phyloP scores from a whole-genome alignment of 2,329 filamentous ascomycete species.

The Penicillium fuscoglaucum region DNA sequence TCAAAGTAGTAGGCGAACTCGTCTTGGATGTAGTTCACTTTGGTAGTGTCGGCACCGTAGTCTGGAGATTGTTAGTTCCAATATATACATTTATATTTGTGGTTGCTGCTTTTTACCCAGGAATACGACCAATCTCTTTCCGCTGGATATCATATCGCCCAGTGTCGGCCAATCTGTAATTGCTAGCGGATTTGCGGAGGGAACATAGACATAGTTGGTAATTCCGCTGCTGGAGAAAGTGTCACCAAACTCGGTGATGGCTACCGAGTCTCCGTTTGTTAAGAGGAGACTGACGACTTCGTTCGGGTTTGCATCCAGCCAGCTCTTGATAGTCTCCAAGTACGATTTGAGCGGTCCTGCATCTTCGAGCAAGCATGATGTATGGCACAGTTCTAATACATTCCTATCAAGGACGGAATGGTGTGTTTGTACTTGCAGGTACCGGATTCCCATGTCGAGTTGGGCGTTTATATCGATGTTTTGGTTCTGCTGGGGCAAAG shows the following conservation, averaged over 20 bases:
- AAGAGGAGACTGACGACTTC: slow-evolving; percentile 65
- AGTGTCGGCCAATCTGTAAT: slow-evolving; percentile 47
- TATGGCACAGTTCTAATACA: slow-evolving; percentile 64
- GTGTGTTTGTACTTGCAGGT: slow-evolving; percentile 65
- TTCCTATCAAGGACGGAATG: slow-evolving; percentile 47
- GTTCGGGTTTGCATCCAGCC: slow-evolving; percentile 58
- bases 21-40: slow-evolving; percentile 46
- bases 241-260: slow-evolving; percentile 35
- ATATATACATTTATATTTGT: background rate
- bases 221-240: slow-evolving; percentile 37
- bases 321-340: slow-evolving; percentile 59
- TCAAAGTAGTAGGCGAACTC: slow-evolving; percentile 51
- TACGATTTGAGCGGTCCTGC: slow-evolving; percentile 58
- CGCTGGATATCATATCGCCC: slow-evolving; percentile 41
- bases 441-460: slow-evolving; percentile 62
- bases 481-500: slow-evolving; percentile 59
- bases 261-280: slow-evolving; percentile 58
- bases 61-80: slow-evolving; percentile 29
- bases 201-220: slow-evolving; percentile 40
- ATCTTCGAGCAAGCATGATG: slow-evolving; percentile 60
- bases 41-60: slow-evolving; percentile 41
- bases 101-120: slow-evolving; percentile 30
- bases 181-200: slow-evolving; percentile 34
- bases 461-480: slow-evolving; percentile 59
- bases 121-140: slow-evolving; percentile 48